Conservation (phyloP, 768 basidiomycete species). For the Lactarius hatsudake region DNA sequence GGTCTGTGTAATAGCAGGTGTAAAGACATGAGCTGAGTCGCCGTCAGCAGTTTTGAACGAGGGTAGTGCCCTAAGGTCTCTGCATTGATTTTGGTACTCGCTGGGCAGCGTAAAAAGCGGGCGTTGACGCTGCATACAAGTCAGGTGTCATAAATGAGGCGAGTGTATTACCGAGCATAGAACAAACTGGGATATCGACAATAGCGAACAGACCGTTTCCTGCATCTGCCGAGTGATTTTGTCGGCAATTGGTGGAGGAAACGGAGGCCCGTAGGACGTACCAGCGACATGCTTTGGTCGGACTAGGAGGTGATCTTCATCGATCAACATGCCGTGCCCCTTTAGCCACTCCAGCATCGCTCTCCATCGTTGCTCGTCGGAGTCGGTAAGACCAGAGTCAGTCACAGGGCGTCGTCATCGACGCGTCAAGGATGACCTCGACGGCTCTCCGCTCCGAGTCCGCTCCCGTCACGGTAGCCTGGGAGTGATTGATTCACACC, state of each 20-base stretch:
- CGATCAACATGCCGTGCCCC: constrained; percentile 30
- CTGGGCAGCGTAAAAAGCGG: constrained; percentile 69
- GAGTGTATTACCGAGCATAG: background rate
- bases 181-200: constrained; percentile 42
- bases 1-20: constrained; percentile 75
- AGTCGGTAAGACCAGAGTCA: constrained; percentile 1
- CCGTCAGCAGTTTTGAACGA: constrained; percentile 47
- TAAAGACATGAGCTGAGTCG: constrained; percentile 74
- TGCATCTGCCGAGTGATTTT: constrained; percentile 41
- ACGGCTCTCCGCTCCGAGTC: constrained; percentile 9
- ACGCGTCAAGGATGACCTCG: background rate
- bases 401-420: background rate
- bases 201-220: constrained; percentile 70
- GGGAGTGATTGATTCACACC: background rate
- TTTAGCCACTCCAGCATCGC: constrained; percentile 24
- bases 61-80: constrained; percentile 64
- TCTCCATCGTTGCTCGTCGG: constrained; percentile 20
- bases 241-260: background rate
- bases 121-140: constrained; percentile 7
- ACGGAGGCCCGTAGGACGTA: constrained; percentile 34
- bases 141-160: background rate
- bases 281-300: constrained; percentile 53
- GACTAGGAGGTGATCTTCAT: constrained; percentile 43
- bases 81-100: constrained; percentile 66
- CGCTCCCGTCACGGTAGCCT: background rate